Evolutionary conservation across 768 basidiomycete species (phyloP), one percentile per base, ranked within the genome.

Genomic region (Agrocybe praecox): DNA sequence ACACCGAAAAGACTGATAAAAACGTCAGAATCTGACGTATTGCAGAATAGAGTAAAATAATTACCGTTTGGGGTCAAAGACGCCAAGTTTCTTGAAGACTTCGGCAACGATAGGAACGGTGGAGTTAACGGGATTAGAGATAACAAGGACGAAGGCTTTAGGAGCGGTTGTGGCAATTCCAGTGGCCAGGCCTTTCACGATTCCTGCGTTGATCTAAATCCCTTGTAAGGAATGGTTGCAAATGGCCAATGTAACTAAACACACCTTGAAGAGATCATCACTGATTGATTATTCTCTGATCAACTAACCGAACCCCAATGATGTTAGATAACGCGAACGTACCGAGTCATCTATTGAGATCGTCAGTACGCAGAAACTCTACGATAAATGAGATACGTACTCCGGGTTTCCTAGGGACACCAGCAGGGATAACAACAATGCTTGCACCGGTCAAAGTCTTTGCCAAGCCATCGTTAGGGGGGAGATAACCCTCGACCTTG

Each of bases 111-210:
- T 93, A 47, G 97, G 97, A 36, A 98, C 96, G 36, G 97, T 98
- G 43, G 96, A 98, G 85, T 99, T 98, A 70, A 99, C 96, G 29
- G 97, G 97, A 81, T 99, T 99, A 65, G 97, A 96, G 74, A 99
- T 98, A 63, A 99, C 95, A 48, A 95, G 85, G 45, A 98, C 85
- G 66, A 90, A 89, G 19, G 97, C 97, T 69, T 94, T 95, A 57
- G 96, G 96, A 43, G 86, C 85, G 48, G 76, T 69, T 15, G 82
- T 86, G 15, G 96, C 96, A 65, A 95, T 92, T 29, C 92, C 95
- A 33, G 85, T 89, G 15, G 96, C 96, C 57, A 99, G 86, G 67
- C 94, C 93, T 65, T 88, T 88, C 56, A 98, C 91, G 71, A 99
- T 99, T 46, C 94, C 94, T 55, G 94, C 97, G 76, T 99, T 99